These are phyloP conservation scores for Symbiodinium pilosum DNA, from an alignment of 73 alveolate genomes.

Conservation along the genomic window DNA sequence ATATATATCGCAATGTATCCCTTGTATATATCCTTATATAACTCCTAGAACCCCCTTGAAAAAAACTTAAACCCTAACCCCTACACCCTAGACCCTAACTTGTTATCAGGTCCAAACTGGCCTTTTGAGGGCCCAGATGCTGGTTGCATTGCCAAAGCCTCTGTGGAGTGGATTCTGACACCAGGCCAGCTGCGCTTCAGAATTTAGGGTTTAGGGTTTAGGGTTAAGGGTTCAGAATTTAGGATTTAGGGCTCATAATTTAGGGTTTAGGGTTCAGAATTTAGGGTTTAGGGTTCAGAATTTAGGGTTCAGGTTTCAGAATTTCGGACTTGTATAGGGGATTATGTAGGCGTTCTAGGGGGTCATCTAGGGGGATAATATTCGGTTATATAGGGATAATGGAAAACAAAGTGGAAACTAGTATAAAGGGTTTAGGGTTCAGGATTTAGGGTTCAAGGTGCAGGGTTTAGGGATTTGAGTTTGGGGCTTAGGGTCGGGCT, in stretches of 20 bases:
- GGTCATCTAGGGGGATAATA: too few species aligned
- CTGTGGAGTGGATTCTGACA: constrained; percentile 55
- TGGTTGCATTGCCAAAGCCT: constrained; percentile 53
- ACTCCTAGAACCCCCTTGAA: too few species aligned
- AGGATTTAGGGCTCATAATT: not conserved
- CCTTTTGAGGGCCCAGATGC: constrained; percentile 40
- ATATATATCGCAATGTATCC: too few species aligned
- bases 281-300: too few species aligned
- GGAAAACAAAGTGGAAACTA: too few species aligned
- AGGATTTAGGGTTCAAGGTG: not conserved
- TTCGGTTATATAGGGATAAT: too few species aligned
- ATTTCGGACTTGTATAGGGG: not conserved
- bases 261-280: not conserved
- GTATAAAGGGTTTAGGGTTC: not conserved
- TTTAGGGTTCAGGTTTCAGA: too few species aligned
- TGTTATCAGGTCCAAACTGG: constrained; percentile 38
- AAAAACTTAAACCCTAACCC: too few species aligned
- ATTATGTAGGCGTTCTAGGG: too few species aligned
- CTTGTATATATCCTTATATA: too few species aligned
- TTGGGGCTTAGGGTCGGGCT: not conserved
- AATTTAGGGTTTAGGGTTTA: too few species aligned
- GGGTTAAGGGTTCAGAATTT: not conserved
- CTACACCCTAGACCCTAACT: not conserved
- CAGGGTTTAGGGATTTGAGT: not conserved
- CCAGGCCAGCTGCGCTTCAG: not conserved